These are phyloP conservation scores for Centaurea solstitialis DNA, from an alignment of 129 eudicot genomes.

Conservation along the genomic window DNA sequence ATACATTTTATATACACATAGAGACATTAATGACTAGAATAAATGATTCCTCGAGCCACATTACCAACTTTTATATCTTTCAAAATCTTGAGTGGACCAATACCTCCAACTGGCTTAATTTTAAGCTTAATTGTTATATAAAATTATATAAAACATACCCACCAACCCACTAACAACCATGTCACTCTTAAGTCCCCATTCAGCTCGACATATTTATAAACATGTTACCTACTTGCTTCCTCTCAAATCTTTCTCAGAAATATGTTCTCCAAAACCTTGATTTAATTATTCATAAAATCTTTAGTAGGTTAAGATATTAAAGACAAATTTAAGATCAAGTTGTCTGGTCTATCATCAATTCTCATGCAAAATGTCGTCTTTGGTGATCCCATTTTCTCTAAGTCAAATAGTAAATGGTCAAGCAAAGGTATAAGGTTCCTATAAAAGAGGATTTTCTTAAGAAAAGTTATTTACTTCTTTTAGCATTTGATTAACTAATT, in stretches of 20 bases:
- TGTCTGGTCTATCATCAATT: not conserved
- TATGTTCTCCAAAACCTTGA: slow-evolving; percentile 11
- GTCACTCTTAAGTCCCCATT: slow-evolving; percentile 34
- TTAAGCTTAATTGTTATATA: not conserved
- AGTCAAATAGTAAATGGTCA: not conserved
- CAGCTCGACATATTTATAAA: slow-evolving; percentile 28
- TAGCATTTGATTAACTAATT: not conserved
- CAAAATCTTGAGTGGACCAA: slow-evolving; percentile 25
- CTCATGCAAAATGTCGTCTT: not conserved
- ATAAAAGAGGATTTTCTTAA: not conserved
- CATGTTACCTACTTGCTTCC: slow-evolving; percentile 42
- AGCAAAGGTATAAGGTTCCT: not conserved
- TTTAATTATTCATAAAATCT: slow-evolving; percentile 10
- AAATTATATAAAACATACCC: slow-evolving; percentile 17
- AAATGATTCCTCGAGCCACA: slow-evolving; percentile 39
- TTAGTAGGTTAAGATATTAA: slow-evolving; percentile 19
- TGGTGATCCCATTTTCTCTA: not conserved
- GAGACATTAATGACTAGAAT: slow-evolving; percentile 12
- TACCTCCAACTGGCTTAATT: slow-evolving; percentile 31
- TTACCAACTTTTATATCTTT: slow-evolving; percentile 26
- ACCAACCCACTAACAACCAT: slow-evolving; percentile 30
- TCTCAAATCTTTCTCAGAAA: slow-evolving; percentile 22
- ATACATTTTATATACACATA: not conserved
- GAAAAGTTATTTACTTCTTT: not conserved
- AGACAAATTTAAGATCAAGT: slow-evolving; percentile 7